Conservation (phyloP, 805 yeast genomes). For the Wickerhamomyces sydowiorum region DNA sequence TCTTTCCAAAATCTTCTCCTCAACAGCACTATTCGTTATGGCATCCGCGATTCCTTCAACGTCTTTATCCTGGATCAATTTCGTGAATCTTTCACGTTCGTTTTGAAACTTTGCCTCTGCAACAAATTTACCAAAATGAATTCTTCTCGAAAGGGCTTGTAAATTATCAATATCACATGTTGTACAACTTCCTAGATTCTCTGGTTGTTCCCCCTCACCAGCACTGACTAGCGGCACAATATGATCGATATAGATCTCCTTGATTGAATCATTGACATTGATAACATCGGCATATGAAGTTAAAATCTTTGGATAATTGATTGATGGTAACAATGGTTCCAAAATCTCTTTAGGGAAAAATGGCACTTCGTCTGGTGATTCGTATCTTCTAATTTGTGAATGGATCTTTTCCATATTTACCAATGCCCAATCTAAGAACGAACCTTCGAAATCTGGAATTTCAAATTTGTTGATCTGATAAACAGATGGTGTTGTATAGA, state of each 20-base stretch:
- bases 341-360: slow-evolving; percentile 69
- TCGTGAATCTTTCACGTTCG: slow-evolving; percentile 57
- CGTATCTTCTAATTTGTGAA: slow-evolving; percentile 81
- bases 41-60: slow-evolving; percentile 66
- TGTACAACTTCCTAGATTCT: slow-evolving; percentile 85
- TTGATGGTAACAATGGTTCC: slow-evolving; percentile 70
- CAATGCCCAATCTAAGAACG: slow-evolving; percentile 84
- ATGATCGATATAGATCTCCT: slow-evolving; percentile 58
- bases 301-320: slow-evolving; percentile 72
- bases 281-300: slow-evolving; percentile 71
- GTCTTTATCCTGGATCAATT: slow-evolving; percentile 62
- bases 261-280: slow-evolving; percentile 69
- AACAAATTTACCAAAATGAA: slow-evolving; percentile 96
- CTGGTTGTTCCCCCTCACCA: slow-evolving; percentile 65
- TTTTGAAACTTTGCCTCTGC: slow-evolving; percentile 88
- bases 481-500: slow-evolving; percentile 66
- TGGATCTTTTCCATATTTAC: slow-evolving; percentile 68
- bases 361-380: slow-evolving; percentile 92
- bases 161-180: slow-evolving; percentile 79
- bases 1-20: slow-evolving; percentile 73
- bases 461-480: slow-evolving; percentile 53
- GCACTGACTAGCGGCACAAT: slow-evolving; percentile 74
- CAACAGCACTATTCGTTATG: slow-evolving; percentile 86
- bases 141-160: slow-evolving; percentile 85
- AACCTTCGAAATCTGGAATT: slow-evolving; percentile 67